These are phyloP conservation scores for Ophiocordyceps camponoti-leonardi DNA, from an alignment of 2,329 filamentous ascomycete genomes.

Conservation along the genomic window DNA sequence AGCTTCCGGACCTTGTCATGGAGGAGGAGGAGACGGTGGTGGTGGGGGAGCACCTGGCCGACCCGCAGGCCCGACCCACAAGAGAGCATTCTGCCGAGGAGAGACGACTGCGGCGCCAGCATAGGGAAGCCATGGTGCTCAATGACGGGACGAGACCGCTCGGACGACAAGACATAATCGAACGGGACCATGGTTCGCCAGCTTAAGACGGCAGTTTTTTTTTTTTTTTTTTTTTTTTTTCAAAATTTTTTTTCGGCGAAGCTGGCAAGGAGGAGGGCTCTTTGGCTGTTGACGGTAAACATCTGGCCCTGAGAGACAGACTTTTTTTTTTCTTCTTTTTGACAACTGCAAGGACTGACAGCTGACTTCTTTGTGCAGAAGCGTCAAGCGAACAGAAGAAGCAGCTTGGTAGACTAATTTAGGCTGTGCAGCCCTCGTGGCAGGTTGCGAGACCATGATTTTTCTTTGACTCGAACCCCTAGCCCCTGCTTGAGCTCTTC, in stretches of 20 bases:
- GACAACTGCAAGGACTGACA: not conserved
- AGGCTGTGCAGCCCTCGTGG: not conserved
- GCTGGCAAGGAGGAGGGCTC: no score
- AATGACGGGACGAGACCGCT: slow-evolving; percentile 70
- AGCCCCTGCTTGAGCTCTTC: not conserved
- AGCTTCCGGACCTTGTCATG: slow-evolving; percentile 16
- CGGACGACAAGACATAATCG: slow-evolving; percentile 61
- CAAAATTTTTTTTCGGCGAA: no score
- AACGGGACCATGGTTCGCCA: slow-evolving; percentile 34
- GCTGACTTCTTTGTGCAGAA: not conserved
- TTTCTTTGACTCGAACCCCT: not conserved
- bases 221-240: no score
- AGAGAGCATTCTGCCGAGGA: slow-evolving; percentile 45
- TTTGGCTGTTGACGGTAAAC: no score
- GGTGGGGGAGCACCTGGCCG: slow-evolving; percentile 8
- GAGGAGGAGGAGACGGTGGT: slow-evolving; percentile 13
- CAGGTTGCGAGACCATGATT: not conserved
- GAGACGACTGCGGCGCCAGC: slow-evolving; percentile 53
- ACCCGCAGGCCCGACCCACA: slow-evolving; percentile 13
- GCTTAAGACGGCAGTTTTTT: slow-evolving; percentile 4
- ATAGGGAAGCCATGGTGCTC: slow-evolving; percentile 79
- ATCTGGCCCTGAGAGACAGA: no score
- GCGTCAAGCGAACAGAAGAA: not conserved
- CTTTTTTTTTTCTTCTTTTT: no score
- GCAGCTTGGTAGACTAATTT: not conserved